Base-by-base conservation (phyloP, 805 yeast genomes). In the Myxozyma mucilagina region DNA sequence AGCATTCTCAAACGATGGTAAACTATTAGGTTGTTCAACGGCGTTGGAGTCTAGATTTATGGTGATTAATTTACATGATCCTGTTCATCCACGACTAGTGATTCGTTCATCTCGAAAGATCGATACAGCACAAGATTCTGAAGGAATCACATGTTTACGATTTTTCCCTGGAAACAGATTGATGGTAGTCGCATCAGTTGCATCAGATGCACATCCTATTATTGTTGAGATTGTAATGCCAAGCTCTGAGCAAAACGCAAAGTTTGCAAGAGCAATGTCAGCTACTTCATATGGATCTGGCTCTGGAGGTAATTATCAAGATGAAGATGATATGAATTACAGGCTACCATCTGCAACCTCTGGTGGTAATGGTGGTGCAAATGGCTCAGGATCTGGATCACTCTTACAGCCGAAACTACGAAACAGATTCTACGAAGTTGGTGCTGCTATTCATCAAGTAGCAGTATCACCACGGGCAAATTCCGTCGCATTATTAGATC, bases 401-500 rank as follows among this genome's bases (percentile, higher is more conserved):
- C 47, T 84, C 35, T 84, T 86, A 3, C 85, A 84, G 57, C 90
- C 91, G 0, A 78, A 82, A 36, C 73, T 87, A 72, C 69, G 85
- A 4, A 74, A 86, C 70, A 81, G 86, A 66, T 76, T 91, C 14
- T 89, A 87, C 57, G 96, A 92, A 68, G 81, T 92, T 14, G 97
- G 98, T 0, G 82, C 88, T 1, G 78, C 84, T 5, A 87, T 91
- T 59, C 96, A 92, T 71, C 79, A 80, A 48, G 83, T 87, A 59
- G 85, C 86, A 24, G 80, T 89, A 0, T 88, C 96, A 2, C 97
- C 97, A 1, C 77, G 96, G 24, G 92, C 94, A 35, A 96, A 91
- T 70, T 87, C 94, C 0, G 79, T 90, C 34, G 96, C 93, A 1
- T 87, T 89, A 67, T 74, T 91, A 20, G 94, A 88, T 70, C 83